A percentile compares a stretch with the other conserved stretches of the same genome.
Conservation (phyloP, 2,329 filamentous ascomycete genomes). For the Xylariaceae sp. region DNA sequence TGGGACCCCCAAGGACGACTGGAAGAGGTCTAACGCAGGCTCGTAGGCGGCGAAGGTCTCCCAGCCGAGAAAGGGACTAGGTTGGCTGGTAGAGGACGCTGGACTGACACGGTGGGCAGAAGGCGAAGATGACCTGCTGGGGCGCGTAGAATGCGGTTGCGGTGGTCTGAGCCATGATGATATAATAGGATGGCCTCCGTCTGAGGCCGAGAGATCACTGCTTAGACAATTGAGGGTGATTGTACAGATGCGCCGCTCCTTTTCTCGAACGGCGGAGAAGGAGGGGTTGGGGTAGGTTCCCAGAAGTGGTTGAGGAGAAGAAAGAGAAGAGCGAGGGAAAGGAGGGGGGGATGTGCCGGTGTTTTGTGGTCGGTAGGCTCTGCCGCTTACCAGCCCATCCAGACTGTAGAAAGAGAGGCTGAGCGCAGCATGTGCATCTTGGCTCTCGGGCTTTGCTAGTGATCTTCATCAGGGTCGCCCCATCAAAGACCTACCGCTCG, state of each 20-base stretch:
- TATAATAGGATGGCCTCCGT: slow-evolving; percentile 31
- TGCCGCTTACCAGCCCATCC: background rate
- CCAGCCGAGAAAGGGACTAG: slow-evolving; percentile 22
- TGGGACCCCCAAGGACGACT: slow-evolving; percentile 20
- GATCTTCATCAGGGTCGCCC: no score
- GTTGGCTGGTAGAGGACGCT: slow-evolving; percentile 19
- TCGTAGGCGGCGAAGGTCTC: slow-evolving; percentile 24
- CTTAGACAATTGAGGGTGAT: slow-evolving; percentile 22
- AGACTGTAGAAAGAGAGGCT: no score
- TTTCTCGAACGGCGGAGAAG: slow-evolving; percentile 24
- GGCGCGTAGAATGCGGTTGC: slow-evolving; percentile 14
- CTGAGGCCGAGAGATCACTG: slow-evolving; percentile 31
- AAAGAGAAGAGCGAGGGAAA: slow-evolving; percentile 1
- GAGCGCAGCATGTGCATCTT: background rate
- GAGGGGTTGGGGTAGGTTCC: slow-evolving; percentile 12
- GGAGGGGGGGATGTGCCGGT: slow-evolving; percentile 13
- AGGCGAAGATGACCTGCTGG: slow-evolving; percentile 16
- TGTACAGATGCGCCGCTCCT: slow-evolving; percentile 27
- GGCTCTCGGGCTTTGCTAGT: background rate
- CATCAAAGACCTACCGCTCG: no score
- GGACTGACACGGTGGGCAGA: slow-evolving; percentile 23
- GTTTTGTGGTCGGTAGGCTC: slow-evolving; percentile 6
- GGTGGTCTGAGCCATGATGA: slow-evolving; percentile 24
- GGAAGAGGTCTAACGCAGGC: slow-evolving; percentile 28
- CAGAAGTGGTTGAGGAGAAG: slow-evolving; percentile 16